phyloP scores from a whole-genome alignment of 495 filamentous ascomycete species.

The Podospora sp. region DNA sequence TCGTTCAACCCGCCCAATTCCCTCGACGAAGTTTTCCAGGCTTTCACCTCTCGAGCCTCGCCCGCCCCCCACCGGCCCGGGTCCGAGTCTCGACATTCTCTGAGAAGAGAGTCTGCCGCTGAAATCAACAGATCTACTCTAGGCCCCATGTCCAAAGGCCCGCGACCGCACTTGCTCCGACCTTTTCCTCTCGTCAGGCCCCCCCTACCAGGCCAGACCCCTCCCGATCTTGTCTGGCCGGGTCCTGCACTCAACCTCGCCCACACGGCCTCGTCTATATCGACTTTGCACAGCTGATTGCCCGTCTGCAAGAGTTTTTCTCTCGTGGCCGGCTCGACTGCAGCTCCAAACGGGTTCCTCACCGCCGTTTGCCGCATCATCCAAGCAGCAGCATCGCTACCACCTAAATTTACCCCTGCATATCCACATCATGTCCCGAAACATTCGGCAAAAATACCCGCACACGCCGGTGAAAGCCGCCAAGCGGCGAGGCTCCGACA shows the following conservation, averaged over 20 bases:
- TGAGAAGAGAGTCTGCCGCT: conserved; percentile 37
- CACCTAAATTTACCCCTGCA: conserved; percentile 30
- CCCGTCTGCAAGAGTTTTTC: neutral
- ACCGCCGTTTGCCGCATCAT: conserved; percentile 43
- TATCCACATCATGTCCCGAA: conserved; percentile 52
- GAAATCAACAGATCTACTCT: conserved; percentile 34
- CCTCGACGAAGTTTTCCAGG: conserved; percentile 74
- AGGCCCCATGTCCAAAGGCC: conserved; percentile 26
- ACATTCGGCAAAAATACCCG: conserved; percentile 53
- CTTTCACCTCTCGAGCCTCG: conserved; percentile 47
- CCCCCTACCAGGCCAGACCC: conserved; percentile 2
- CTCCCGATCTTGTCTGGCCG: neutral
- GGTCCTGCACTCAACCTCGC: neutral
- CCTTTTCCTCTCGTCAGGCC: conserved; percentile 2
- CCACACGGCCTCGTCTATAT: neutral
- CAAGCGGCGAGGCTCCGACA: conserved; percentile 44
- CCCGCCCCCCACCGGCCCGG: conserved; percentile 21
- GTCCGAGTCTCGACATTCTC: conserved; percentile 21
- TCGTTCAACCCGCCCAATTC: conserved; percentile 63
- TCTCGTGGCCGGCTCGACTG: neutral
- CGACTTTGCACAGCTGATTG: neutral
- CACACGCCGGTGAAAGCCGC: conserved; percentile 43
- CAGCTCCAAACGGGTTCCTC: conserved; percentile 24
- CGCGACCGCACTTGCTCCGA: conserved; percentile 3
- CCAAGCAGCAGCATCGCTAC: conserved; percentile 17